phyloP scores from a whole-genome alignment of 2,329 filamentous ascomycete genomes.

The Microdochium paspali region DNA sequence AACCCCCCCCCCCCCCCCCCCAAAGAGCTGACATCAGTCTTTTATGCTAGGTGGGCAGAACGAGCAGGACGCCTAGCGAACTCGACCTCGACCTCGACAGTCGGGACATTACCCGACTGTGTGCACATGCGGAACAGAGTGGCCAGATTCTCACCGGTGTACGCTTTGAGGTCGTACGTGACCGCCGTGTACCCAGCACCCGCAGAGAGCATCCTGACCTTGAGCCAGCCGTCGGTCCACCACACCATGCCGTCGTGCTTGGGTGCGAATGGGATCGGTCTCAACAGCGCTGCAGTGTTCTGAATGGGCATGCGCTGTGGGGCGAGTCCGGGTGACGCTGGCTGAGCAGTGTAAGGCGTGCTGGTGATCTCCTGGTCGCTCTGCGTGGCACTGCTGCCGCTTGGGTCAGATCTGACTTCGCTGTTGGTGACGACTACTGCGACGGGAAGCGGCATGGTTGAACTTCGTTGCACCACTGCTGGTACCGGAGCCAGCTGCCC shows the following conservation, averaged over 20 bases:
- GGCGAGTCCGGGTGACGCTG: too few relatives aligned
- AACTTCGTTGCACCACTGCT: too few relatives aligned
- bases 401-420: background rate
- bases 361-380: too few relatives aligned
- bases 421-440: too few relatives aligned
- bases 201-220: constrained; percentile 12
- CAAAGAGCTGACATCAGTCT: too few relatives aligned
- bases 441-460: too few relatives aligned
- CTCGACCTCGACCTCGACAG: constrained; percentile 18
- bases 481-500: background rate
- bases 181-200: constrained; percentile 11
- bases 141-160: constrained; percentile 17
- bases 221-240: constrained; percentile 5
- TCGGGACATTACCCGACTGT: constrained; percentile 8
- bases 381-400: too few relatives aligned
- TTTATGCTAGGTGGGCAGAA: background rate
- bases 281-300: background rate
- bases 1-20: too few relatives aligned
- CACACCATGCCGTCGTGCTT: background rate
- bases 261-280: background rate
- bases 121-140: constrained; percentile 12
- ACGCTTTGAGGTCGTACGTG: constrained; percentile 17
- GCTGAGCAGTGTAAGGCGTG: too few relatives aligned
- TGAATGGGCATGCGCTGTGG: too few relatives aligned
- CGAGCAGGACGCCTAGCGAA: background rate